Base-by-base conservation (phyloP, 2,329 filamentous ascomycete genomes). In the Botrytis paeoniae region DNA sequence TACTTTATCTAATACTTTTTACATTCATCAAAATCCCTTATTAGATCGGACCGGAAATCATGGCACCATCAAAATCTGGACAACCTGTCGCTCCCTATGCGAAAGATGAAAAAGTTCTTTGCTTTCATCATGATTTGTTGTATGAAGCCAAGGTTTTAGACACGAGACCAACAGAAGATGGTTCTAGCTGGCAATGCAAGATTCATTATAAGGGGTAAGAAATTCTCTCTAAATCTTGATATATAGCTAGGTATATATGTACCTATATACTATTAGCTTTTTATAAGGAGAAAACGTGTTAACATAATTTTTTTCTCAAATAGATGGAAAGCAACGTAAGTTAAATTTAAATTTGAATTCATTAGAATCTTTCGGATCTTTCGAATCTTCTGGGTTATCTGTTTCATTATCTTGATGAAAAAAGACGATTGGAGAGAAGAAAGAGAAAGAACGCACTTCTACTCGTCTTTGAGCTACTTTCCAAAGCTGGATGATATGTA, bases 81-180 rank as follows among this genome's bases (percentile, higher is more conserved):
- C 71, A 74, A 25, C 75, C 78, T 2, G 73, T 70, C 25, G 75
- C 80, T 22, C 79, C 80, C 3, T 81, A 77, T 73, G 73, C 73
- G 12, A 94, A 95, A 86, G 94, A 98, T 81, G 96, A 99, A 85
- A 94, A 92, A 81, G 94, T 97, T 54, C 89, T 98, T 45, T 99
- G 96, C 85, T 98, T 98, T 81, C 96, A 99, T 82, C 93, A 95
- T 84, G 95, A 98, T 80, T 91, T 98, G 84, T 89, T 99, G 69
- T 99, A 99, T 81, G 96, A 99, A 83, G 96, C 96, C 77, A 98
- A 98, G 84, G 91, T 99, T 70, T 89, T 97, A 76, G 95, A 98
- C 76, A 87, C 93, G 45, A 89, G 87, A 78, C 84, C 85, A 82
- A 86, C 87, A 79, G 89, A 91, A 62, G 91, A 91, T 80, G 85